Evolutionary conservation across 176 grass and related monocot genomes (phyloP).

Genomic region (Poa annua): DNA sequence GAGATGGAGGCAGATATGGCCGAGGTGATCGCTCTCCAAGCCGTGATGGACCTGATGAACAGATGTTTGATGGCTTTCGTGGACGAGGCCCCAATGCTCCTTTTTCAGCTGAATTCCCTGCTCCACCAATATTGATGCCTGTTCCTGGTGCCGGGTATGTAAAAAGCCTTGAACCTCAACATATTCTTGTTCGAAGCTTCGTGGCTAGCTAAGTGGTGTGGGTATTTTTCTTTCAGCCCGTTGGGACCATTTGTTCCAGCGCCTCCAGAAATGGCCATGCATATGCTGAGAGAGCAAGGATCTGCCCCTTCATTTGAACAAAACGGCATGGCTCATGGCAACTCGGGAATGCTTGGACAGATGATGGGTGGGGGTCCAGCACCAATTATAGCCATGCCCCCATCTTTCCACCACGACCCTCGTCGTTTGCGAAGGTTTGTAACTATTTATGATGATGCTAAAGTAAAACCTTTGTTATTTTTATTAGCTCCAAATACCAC

Average conservation of each 20-base stretch:
- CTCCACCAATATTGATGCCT: slow-evolving; percentile 93
- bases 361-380: slow-evolving; percentile 65
- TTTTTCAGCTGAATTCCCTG: slow-evolving; percentile 81
- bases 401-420: slow-evolving; percentile 84
- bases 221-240: slow-evolving; percentile 62
- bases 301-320: slow-evolving; percentile 58
- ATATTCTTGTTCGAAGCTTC: slow-evolving; percentile 14
- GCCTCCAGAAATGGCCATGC: slow-evolving; percentile 97
- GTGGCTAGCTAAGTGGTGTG: slow-evolving; percentile 27
- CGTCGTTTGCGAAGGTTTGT: slow-evolving; percentile 85
- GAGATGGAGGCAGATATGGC: slow-evolving; percentile 76
- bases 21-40: slow-evolving; percentile 66
- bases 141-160: slow-evolving; percentile 94
- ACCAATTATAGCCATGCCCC: slow-evolving; percentile 81
- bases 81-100: slow-evolving; percentile 68
- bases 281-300: slow-evolving; percentile 96
- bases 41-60: slow-evolving; percentile 70
- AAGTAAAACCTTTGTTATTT: slow-evolving; percentile 2
- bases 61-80: slow-evolving; percentile 77
- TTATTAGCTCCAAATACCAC: slow-evolving; percentile 1
- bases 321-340: slow-evolving; percentile 58
- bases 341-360: slow-evolving; percentile 57
- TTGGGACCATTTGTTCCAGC: slow-evolving; percentile 98
- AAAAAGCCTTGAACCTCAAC: slow-evolving; percentile 31
- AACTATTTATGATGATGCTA: not conserved